Conservation (phyloP, 139 green algal genomes). For the Picochlorum sp. region DNA sequence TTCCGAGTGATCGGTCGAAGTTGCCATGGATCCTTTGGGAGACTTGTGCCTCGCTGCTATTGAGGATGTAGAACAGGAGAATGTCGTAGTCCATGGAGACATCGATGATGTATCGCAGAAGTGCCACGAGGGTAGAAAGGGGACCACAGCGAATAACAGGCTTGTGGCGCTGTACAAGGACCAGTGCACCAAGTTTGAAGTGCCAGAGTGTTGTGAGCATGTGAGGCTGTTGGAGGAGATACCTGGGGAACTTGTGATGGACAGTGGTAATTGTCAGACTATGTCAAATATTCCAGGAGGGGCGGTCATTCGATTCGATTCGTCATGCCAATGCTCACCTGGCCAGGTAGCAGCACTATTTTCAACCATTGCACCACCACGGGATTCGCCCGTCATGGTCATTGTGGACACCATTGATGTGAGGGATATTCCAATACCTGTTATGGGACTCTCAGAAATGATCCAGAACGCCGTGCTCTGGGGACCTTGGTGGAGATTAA, state of each 20-base stretch:
- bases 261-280: not conserved
- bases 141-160: not conserved
- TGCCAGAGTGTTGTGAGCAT: not conserved
- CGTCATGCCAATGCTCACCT: not conserved
- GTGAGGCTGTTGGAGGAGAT: not conserved
- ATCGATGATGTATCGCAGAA: no score
- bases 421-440: not conserved
- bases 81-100: no score
- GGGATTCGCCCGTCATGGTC: not conserved
- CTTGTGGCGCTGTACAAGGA: not conserved
- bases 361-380: not conserved
- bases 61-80: no score
- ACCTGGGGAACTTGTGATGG: not conserved
- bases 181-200: not conserved
- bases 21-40: no score
- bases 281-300: not conserved
- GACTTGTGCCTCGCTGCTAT: no score
- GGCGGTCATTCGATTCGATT: not conserved
- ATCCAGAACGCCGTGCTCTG: not conserved
- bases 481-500: constrained; percentile 7
- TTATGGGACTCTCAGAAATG: not conserved
- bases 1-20: no score
- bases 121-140: no score
- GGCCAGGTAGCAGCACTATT: not conserved
- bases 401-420: not conserved